Base-by-base conservation (phyloP, 2,329 filamentous ascomycete species). In the Coniochaeta sp. region DNA sequence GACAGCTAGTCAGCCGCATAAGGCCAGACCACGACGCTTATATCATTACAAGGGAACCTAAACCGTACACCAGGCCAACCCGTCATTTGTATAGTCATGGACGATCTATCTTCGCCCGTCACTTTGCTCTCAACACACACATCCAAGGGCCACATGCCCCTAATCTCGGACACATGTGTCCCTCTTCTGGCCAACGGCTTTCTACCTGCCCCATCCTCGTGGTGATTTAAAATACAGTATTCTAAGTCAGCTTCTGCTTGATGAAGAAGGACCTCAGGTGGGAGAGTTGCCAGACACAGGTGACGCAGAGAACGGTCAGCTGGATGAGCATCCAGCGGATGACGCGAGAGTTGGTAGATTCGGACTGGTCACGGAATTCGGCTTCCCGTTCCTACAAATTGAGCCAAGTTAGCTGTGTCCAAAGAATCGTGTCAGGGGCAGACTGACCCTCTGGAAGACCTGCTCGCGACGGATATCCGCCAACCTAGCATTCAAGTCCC, bases 251-350 rank as follows among this genome's bases (percentile, higher is more conserved):
- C 81, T 99, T 99, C 77, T 97, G 92, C 81, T 99, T 99, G 78
- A 99, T 99, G 77, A 99, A 99, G 81, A 99, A 99, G 46, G 89
- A 87, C 61, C 94, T 82, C 62, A 99, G 80, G 72, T 99, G 92
- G 51, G 91, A 95, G 46, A 99, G 78, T 71, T 99, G 94, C 94
- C 94, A 99, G 55, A 90, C 89, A 73, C 94, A 99, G 30, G 94
- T 96, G 52, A 86, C 78, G 51, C 85, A 89, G 51, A 99, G 77
- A 32, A 97, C 83, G 50, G 84, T 79, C 55, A 97, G 75, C 72
- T 99, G 94, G 60, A 97, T 86, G 58, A 96, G 65, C 59, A 94
- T 92, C 92, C 94, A 99, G 61, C 91, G 85, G 49, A 97, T 84
- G 57, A 97, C 92, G 63, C 92, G 87, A 52, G 84, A 77, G 71